Conservation (phyloP, 495 filamentous ascomycete genomes). For the Penicillium manginii region DNA sequence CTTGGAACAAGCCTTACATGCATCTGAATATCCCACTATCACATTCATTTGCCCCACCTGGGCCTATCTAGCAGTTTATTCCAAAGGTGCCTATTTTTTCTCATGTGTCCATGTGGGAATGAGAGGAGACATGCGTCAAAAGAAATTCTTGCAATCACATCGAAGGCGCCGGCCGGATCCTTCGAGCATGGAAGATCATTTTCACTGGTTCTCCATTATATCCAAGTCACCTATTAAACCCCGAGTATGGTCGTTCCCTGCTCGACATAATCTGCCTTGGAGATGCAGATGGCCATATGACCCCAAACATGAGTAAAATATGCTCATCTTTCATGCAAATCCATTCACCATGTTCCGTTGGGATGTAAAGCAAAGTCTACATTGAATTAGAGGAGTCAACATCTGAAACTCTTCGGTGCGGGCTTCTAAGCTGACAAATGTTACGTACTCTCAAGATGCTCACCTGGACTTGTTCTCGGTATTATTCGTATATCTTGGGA, state of each 20-base stretch:
- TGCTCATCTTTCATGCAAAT: slow-evolving; percentile 2
- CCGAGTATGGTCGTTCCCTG: slow-evolving; percentile 1
- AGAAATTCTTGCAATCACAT: background rate
- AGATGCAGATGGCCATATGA: slow-evolving; percentile 24
- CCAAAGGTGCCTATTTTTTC: slow-evolving; percentile 2
- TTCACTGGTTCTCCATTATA: background rate
- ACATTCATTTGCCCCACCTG: slow-evolving; percentile 15
- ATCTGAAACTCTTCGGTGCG: slow-evolving; percentile 8
- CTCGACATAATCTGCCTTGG: slow-evolving; percentile 5
- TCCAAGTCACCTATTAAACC: background rate
- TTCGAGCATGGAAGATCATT: background rate
- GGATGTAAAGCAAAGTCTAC: slow-evolving; percentile 18
- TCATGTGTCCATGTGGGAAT: background rate
- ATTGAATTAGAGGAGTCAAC: slow-evolving; percentile 4
- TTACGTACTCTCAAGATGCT: background rate
- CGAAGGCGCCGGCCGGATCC: background rate
- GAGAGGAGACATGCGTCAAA: slow-evolving; percentile 1
- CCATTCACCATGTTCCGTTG: slow-evolving; percentile 9
- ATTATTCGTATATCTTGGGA: slow-evolving; percentile 15
- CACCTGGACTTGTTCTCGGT: background rate
- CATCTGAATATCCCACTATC: slow-evolving; percentile 8
- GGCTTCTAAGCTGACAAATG: slow-evolving; percentile 13
- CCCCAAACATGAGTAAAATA: background rate
- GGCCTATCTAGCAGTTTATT: slow-evolving; percentile 6
- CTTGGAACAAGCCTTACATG: slow-evolving; percentile 11